Conservation (phyloP, 139 green algal genomes). For the Medakamo hakoo region DNA sequence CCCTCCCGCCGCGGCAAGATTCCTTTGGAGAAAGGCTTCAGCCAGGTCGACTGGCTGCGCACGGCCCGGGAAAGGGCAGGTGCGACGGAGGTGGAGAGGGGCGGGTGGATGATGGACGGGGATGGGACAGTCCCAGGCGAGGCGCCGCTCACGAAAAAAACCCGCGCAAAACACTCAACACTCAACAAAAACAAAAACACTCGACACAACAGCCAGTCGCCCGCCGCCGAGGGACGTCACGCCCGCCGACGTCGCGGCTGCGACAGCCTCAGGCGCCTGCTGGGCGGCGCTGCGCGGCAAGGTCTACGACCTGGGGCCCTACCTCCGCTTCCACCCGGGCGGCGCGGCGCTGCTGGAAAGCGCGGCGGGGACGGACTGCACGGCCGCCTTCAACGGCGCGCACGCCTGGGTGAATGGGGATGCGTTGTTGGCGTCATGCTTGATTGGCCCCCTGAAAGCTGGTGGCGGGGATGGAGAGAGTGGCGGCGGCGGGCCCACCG, state of each 20-base stretch:
- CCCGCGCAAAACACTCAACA: no score
- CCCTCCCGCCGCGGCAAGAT: constrained; percentile 18
- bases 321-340: constrained; percentile 70
- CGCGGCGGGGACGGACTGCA: constrained; percentile 67
- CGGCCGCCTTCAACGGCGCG: constrained; percentile 68
- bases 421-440: constrained; percentile 60
- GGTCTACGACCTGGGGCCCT: constrained; percentile 78
- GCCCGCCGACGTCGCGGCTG: constrained; percentile 61
- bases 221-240: constrained; percentile 35
- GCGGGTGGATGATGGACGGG: background rate
- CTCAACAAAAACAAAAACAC: no score
- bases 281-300: constrained; percentile 66
- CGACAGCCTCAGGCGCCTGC: constrained; percentile 61
- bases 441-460: constrained; percentile 31
- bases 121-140: no score
- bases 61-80: background rate
- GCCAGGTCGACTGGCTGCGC: constrained; percentile 73
- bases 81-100: no score
- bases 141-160: no score
- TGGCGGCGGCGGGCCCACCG: no score
- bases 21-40: constrained; percentile 70
- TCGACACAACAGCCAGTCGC: no score
- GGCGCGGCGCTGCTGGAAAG: constrained; percentile 51
- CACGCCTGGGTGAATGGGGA: constrained; percentile 71
- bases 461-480: background rate